Percentiles rank a stretch among this genome's conserved stretches.
phyloP scores from a whole-genome alignment of 345 rosid species.

The Syzygium jambos region DNA sequence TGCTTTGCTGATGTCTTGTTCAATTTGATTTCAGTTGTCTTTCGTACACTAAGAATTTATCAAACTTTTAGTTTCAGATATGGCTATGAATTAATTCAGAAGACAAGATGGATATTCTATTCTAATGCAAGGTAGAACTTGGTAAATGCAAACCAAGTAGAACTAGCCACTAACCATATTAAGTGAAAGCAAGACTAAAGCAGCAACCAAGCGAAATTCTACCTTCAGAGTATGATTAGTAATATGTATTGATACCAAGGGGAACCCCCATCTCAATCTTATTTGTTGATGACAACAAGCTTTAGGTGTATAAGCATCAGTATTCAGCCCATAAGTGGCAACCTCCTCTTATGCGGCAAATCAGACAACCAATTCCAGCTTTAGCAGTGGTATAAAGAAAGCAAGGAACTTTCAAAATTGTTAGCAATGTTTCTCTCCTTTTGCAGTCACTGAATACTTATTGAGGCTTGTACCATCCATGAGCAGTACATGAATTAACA shows the following conservation, averaged over 20 bases:
- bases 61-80: background rate
- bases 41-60: background rate
- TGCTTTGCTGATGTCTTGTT: background rate
- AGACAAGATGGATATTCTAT: background rate
- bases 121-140: background rate
- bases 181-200: background rate
- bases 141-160: background rate
- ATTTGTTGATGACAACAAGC: background rate
- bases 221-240: background rate
- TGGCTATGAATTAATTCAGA: background rate
- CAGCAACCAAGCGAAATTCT: background rate
- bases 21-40: background rate
- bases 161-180: background rate
- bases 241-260: background rate
- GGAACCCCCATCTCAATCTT: background rate
- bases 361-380: background rate
- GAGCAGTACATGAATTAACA: background rate
- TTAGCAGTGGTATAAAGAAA: background rate
- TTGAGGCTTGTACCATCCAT: background rate
- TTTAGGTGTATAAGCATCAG: background rate
- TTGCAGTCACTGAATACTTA: background rate
- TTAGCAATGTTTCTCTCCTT: background rate
- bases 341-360: background rate
- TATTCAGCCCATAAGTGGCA: background rate
- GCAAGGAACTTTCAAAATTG: background rate